phyloP scores from a whole-genome alignment of 768 basidiomycete genomes.

The Lactarius tabidus region DNA sequence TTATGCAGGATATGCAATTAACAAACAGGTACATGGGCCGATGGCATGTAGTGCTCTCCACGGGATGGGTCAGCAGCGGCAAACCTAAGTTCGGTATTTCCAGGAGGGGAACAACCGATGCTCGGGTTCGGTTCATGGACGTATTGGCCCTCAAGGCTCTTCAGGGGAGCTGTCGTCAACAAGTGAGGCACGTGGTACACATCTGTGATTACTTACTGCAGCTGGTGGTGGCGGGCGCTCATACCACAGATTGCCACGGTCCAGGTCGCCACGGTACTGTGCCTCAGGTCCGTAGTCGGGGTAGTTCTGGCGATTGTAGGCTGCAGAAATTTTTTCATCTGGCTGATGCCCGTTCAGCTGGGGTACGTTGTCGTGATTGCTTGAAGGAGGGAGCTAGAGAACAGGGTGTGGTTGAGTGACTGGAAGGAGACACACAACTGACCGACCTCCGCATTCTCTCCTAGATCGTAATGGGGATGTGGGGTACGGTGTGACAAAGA shows the following conservation, averaged over 20 bases:
- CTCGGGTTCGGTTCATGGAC: neutral
- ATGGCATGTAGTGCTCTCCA: neutral
- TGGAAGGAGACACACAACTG: neutral
- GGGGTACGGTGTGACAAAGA: neutral
- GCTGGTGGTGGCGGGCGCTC: neutral
- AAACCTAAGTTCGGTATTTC: neutral
- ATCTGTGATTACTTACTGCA: neutral
- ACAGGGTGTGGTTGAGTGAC: neutral
- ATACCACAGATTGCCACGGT: neutral
- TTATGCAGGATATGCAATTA: neutral
- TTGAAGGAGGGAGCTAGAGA: neutral
- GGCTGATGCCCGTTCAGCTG: neutral
- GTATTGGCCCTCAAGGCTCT: neutral
- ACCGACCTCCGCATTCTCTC: neutral
- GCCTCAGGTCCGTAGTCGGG: neutral
- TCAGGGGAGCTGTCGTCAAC: neutral
- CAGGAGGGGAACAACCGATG: neutral
- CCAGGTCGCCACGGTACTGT: neutral
- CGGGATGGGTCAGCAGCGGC: neutral
- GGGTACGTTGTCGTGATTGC: neutral
- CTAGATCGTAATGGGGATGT: neutral
- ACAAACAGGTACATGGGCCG: neutral
- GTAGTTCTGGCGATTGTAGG: neutral
- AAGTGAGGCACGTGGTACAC: neutral
- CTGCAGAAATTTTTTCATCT: neutral